Evolutionary conservation across 2,329 filamentous ascomycete species (phyloP), one percentile per base, ranked within the genome.

Genomic region (Thielaviopsis punctulata): DNA sequence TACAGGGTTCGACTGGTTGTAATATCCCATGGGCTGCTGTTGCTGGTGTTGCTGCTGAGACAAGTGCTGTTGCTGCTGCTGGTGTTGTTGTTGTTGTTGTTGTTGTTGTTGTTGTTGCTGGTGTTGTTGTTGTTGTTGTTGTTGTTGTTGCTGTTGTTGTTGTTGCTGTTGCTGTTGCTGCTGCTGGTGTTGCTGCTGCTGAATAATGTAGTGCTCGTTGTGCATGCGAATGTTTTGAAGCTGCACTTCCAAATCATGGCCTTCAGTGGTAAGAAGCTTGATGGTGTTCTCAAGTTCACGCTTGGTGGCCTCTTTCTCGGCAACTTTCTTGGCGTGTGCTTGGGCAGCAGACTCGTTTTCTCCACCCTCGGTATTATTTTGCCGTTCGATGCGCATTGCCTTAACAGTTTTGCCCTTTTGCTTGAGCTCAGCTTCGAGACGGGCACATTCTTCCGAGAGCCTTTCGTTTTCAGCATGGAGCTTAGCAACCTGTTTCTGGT

Each of bases 361-460:
- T 52, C 79, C 73, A n/a, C 70, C 75, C 15, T 75, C 79, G 2
- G 77, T 74, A 12, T 79, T 71, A 52, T 73, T 76, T 63, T 82
- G 82, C 48, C 79, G 69, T 57, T 82, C 76, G 54, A 81, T 79
- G 62, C 92, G 86, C 23, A 88, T 72, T 49, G 80, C 75, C 62
- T 86, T 86, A 57, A 90, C 77, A 57, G 82, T 77, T 52, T 56
- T 84, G 55, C 67, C 67, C 57, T 69, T 69, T 52, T 84, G 75
- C 58, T 79, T 82, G 24, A 92, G 73, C 56, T 86, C 81, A 8
- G 84, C 75, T 62, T 92, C 86, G 49, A 90, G 69, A 30, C 71
- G 70, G 5, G 73, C 68, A 54, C 76, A 76, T 53, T 80, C 79
- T 39, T 82, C 75, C 59, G 86, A 82, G 21, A 85, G 68, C 25